These are phyloP conservation scores for Acacia concinna DNA, from an alignment of 331 rosid genomes.

Conservation along the genomic window DNA sequence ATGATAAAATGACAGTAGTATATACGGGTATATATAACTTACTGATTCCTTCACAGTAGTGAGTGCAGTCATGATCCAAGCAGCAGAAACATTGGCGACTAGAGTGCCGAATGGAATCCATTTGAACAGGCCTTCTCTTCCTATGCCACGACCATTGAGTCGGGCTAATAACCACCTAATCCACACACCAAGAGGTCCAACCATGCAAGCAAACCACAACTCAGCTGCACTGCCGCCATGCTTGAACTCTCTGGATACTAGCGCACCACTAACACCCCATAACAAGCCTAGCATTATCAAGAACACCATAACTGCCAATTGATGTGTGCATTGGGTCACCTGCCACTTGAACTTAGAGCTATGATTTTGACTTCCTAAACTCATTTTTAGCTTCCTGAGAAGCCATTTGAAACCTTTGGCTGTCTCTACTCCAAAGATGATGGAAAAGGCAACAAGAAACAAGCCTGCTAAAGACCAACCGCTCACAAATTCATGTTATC, in stretches of 20 bases:
- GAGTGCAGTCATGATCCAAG: background rate
- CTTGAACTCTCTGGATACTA: background rate
- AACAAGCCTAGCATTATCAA: background rate
- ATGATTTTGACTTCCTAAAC: background rate
- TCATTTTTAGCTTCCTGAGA: background rate
- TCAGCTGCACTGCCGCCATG: background rate
- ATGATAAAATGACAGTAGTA: no score
- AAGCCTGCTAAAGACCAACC: background rate
- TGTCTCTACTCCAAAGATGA: background rate
- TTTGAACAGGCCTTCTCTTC: background rate
- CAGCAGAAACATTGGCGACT: conserved; percentile 1
- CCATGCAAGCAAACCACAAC: background rate
- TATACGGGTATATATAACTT: no score
- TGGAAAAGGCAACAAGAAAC: background rate
- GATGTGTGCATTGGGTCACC: background rate
- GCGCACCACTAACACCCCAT: background rate
- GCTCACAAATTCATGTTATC: background rate
- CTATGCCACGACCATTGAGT: background rate
- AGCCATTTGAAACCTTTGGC: background rate
- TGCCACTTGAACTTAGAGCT: background rate
- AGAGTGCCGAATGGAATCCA: background rate
- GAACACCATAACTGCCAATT: background rate
- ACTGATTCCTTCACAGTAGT: background rate
- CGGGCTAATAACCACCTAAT: background rate
- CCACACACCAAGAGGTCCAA: background rate